These are phyloP conservation scores for Fusarium veterinarium DNA, from an alignment of 2,329 filamentous ascomycete genomes.

Conservation along the genomic window DNA sequence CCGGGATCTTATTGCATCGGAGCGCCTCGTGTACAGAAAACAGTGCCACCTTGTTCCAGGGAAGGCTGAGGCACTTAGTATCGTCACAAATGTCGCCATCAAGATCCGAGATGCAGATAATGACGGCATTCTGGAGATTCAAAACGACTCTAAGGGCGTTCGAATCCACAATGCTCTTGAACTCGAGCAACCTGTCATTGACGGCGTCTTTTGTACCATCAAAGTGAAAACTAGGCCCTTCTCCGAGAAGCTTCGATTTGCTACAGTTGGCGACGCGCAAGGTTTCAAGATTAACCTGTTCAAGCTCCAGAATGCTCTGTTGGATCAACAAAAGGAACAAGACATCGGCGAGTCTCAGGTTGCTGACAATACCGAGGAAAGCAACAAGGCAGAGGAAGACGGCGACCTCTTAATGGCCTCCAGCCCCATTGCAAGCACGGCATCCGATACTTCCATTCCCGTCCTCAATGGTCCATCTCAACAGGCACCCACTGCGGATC, in stretches of 20 bases:
- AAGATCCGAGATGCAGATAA: slow-evolving; percentile 21
- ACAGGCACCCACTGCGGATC: not conserved
- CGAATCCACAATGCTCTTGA: slow-evolving; percentile 37
- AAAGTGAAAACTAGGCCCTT: not conserved
- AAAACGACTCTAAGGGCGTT: slow-evolving; percentile 10
- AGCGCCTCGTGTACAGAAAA: slow-evolving; percentile 33
- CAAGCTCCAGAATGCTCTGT: slow-evolving; percentile 15
- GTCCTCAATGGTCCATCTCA: not conserved
- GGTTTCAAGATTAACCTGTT: slow-evolving; percentile 23
- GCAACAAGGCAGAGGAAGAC: not conserved
- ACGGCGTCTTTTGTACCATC: slow-evolving; percentile 41
- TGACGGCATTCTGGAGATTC: slow-evolving; percentile 18
- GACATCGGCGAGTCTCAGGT: not conserved
- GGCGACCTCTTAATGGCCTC: not conserved
- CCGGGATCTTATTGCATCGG: not conserved
- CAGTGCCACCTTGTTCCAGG: slow-evolving; percentile 29
- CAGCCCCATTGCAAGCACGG: not conserved
- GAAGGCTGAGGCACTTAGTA: slow-evolving; percentile 8
- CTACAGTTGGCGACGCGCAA: slow-evolving; percentile 14
- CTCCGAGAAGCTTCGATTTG: slow-evolving; percentile 37
- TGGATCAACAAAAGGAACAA: not conserved
- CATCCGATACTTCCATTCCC: not conserved
- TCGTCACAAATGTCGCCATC: slow-evolving; percentile 28
- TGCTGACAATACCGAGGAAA: not conserved
- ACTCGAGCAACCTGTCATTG: slow-evolving; percentile 29